Base-by-base conservation (phyloP, 768 basidiomycete species). In the Calocybe gangraenosa region DNA sequence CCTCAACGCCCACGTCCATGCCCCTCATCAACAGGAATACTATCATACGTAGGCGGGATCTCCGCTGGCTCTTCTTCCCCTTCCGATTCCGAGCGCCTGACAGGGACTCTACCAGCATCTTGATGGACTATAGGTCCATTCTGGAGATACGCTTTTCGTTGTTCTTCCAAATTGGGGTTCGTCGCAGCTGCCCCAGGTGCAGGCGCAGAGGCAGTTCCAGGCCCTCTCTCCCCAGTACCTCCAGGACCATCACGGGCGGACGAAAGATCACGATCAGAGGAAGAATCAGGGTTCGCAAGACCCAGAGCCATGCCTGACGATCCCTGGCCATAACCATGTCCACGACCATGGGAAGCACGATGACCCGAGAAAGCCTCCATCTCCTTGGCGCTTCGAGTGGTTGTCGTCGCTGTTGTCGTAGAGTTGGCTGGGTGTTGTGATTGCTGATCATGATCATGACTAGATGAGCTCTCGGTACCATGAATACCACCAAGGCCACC, bases 11-110 rank as follows among this genome's bases (percentile, higher is more conserved):
- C 11, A 6, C 25, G 25, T n/a, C n/a, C n/a, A n/a, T n/a, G n/a
- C 44, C 47, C 19, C 23, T 38, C 44, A 28, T 31, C 40, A 7
- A 11, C 18, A 30, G 47, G 41, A 37, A 63, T 48, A 51, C 63
- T 64, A 54, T 62, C 60, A 59, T 64, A 64, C 0, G 58, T 60
- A 23, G 59, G 63, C 40, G 63, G 63, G 30, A 62, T 64, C 57
- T 61, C 54, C 35, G 39, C 38, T 46, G 40, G 28, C 51, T 50
- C 51, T 46, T 51, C 47, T 38, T 48, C 58, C 37, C 51, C 37
- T 42, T 54, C 34, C 42, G 50, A 35, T 35, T n/a, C 13, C 7
- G 34, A 6, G 6, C 22, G 37, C 45, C 30, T 32, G n/a, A n/a
- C 41, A 7, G n/a, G 37, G 2, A 49, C 50, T 49, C 38, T 51